A percentile compares a stretch with the other conserved stretches of the same genome.
These are phyloP conservation scores for Fusarium algeriense DNA, from an alignment of 2,329 filamentous ascomycete genomes.

Conservation along the genomic window DNA sequence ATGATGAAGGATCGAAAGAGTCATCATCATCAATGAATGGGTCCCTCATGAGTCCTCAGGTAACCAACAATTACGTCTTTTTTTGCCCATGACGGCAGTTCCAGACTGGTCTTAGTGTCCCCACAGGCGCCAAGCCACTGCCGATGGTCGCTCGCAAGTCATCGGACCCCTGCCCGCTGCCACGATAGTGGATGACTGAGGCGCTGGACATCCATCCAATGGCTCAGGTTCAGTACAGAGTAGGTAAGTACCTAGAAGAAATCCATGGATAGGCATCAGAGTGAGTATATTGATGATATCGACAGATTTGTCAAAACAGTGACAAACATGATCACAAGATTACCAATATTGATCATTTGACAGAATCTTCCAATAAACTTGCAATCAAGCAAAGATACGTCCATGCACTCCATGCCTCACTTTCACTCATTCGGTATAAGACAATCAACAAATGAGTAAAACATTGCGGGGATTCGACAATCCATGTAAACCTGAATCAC, in stretches of 20 bases:
- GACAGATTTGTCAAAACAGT: conserved; percentile 1
- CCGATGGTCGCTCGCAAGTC: conserved; percentile 19
- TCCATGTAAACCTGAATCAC: conserved; percentile 6
- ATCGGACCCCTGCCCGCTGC: conserved; percentile 17
- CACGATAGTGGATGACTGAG: conserved; percentile 5
- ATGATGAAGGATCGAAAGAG: conserved; percentile 33
- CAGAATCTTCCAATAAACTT: neutral
- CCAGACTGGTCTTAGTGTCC: conserved; percentile 20
- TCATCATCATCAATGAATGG: conserved; percentile 34
- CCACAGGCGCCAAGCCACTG: conserved; percentile 32
- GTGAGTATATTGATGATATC: neutral
- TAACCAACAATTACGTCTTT: conserved; percentile 25
- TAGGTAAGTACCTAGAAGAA: neutral
- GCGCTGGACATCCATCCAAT: neutral
- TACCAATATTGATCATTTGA: neutral
- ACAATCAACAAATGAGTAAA: neutral
- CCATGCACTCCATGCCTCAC: neutral
- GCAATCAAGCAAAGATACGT: neutral
- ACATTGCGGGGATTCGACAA: neutral
- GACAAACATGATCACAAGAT: neutral
- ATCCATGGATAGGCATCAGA: neutral
- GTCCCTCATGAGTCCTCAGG: conserved; percentile 27
- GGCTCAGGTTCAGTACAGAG: neutral
- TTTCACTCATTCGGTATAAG: conserved; percentile 3
- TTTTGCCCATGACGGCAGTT: conserved; percentile 26